Evolutionary conservation across 202 grass and related monocot species (phyloP), one percentile per base, ranked within the genome.

Genomic region (Panicum virgatum): DNA sequence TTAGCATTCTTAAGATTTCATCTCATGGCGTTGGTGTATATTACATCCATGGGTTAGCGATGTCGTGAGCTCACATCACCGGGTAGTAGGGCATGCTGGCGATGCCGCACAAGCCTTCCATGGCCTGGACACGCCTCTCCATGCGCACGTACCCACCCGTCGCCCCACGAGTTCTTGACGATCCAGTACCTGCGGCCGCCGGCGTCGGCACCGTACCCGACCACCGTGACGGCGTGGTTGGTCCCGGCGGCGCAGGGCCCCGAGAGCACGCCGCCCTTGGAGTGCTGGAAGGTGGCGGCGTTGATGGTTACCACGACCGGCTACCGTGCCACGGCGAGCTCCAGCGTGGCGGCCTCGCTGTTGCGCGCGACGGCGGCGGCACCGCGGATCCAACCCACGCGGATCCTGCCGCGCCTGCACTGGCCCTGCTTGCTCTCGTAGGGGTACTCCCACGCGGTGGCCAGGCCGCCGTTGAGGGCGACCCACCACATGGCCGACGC

Each of bases 91-190:
- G 82, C 48, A 5, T 16, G 5, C 45, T 79, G 78, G 89, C 78
- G 13, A 86, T 76, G 26, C 82, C 77, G 11, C 89, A 88, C 6
- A 65, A 11, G 18, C 85, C 85, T 62, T 53, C 54, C 18, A 10
- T 67, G 19, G 15, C 40, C 26, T 1, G 10, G 32, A 82, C 40
- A 27, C 77, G 40, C 56, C 69, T 59, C 51, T 64, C 44, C 72
- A 91, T 80, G 20, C 47, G 40, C 2, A 83, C 20, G 59, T 83
- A 88, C 10, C 89, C 85, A 89, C 19, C 6, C 36, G 12, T 53
- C 44, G 6, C 90, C 86, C 93, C 93, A 92, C 1, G 88, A 96
- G 43, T 92, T 92, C 77, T 96, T 96, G 10, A 85, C 66, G 40
- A 91, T 90, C 90, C 90, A 91, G 50, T 93, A 90, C 25, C 2